Percentiles rank a stretch among this genome's conserved stretches.
Evolutionary conservation across 202 grass and related monocot species (phyloP).

Genomic region (Cymbopogon flexuosus): DNA sequence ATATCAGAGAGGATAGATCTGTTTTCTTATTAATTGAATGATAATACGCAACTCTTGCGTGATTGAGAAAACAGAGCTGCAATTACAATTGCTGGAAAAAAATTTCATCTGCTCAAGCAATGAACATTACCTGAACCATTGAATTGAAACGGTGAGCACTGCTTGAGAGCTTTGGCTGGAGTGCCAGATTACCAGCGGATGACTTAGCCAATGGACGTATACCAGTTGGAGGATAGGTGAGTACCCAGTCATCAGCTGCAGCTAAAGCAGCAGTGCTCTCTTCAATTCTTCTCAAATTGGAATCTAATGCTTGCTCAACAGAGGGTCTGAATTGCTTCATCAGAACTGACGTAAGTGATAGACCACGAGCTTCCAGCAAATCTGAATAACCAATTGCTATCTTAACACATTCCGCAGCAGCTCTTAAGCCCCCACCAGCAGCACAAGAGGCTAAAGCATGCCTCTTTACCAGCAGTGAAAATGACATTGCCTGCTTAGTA

Average conservation of each 20-base stretch:
- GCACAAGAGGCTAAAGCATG: constrained; percentile 81
- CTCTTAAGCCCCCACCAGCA: constrained; percentile 72
- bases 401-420: constrained; percentile 71
- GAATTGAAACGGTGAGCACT: constrained; percentile 85
- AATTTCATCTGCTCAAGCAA: background rate
- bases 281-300: constrained; percentile 87
- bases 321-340: constrained; percentile 80
- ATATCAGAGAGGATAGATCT: background rate
- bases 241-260: constrained; percentile 82
- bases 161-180: constrained; percentile 85
- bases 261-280: constrained; percentile 85
- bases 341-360: constrained; percentile 78
- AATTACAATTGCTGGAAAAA: constrained; percentile 13
- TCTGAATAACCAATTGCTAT: constrained; percentile 82
- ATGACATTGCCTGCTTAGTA: constrained; percentile 55
- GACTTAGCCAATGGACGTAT: constrained; percentile 50
- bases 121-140: constrained; percentile 83
- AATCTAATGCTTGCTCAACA: constrained; percentile 78
- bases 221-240: constrained; percentile 65
- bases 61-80: background rate
- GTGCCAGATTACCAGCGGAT: constrained; percentile 41
- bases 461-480: constrained; percentile 74
- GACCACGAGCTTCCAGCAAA: constrained; percentile 66
- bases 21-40: background rate
- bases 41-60: background rate